phyloP scores from a whole-genome alignment of 2,329 filamentous ascomycete species.

The Calonectria naviculata region DNA sequence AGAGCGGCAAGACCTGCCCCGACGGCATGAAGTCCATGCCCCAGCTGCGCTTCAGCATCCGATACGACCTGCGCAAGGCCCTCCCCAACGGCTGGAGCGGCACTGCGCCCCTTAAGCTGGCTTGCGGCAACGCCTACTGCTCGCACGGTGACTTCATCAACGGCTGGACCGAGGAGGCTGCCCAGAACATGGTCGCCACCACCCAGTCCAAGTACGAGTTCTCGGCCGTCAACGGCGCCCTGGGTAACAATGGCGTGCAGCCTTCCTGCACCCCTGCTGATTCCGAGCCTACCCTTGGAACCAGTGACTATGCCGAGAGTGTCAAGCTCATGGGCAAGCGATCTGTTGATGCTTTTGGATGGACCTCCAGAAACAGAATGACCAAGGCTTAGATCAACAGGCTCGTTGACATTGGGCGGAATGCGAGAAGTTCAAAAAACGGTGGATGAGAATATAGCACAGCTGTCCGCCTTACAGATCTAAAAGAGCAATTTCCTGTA shows the following conservation, averaged over 20 bases:
- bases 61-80: conserved; percentile 56
- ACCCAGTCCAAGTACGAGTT: conserved; percentile 49
- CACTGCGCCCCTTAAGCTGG: conserved; percentile 54
- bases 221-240: conserved; percentile 40
- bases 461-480: background rate
- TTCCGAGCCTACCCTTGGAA: conserved; percentile 53
- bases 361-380: conserved; percentile 3
- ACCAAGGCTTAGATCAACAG: background rate
- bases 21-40: conserved; percentile 57
- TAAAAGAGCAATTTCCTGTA: background rate
- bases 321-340: conserved; percentile 35
- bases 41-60: conserved; percentile 58
- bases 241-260: conserved; percentile 28
- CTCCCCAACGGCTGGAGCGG: conserved; percentile 58
- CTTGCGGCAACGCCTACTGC: conserved; percentile 54
- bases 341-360: background rate
- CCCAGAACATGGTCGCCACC: conserved; percentile 52
- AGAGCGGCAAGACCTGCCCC: conserved; percentile 50
- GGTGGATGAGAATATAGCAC: background rate
- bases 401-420: background rate
- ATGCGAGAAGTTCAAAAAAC: background rate
- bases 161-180: conserved; percentile 50
- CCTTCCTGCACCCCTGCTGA: conserved; percentile 47
- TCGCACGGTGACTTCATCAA: conserved; percentile 61
- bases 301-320: conserved; percentile 48